These are phyloP conservation scores for Coemansia sp. DNA, from an alignment of 192 early-diverging fungal genomes.

Conservation along the genomic window DNA sequence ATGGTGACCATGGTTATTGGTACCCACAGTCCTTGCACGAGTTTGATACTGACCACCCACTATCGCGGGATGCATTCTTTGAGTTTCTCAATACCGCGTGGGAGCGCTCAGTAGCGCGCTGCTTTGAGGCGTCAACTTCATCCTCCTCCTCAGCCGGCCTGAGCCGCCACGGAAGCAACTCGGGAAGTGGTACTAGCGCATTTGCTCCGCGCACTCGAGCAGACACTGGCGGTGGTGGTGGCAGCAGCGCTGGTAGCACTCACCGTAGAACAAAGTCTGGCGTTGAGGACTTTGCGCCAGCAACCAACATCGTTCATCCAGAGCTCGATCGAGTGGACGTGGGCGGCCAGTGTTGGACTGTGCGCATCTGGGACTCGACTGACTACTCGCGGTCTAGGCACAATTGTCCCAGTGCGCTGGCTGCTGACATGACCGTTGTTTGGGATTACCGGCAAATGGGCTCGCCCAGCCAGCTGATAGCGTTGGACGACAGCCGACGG, in stretches of 20 bases:
- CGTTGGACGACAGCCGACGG: background rate
- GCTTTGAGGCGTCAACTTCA: slow-evolving; percentile 32
- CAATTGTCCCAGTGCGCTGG: slow-evolving; percentile 37
- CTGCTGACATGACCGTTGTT: slow-evolving; percentile 47
- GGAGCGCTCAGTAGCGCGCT: slow-evolving; percentile 50
- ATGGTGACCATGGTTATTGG: slow-evolving; percentile 56
- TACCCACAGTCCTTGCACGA: slow-evolving; percentile 57
- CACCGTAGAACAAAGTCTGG: slow-evolving; percentile 13
- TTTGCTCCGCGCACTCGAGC: slow-evolving; percentile 3
- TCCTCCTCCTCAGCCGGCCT: slow-evolving; percentile 13
- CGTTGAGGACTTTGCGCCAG: background rate
- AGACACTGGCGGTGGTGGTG: slow-evolving; percentile 20
- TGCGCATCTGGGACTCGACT: slow-evolving; percentile 50
- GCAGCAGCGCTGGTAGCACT: slow-evolving; percentile 13
- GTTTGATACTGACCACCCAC: slow-evolving; percentile 50
- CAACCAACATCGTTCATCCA: slow-evolving; percentile 30
- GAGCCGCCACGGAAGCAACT: slow-evolving; percentile 47
- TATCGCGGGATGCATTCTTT: slow-evolving; percentile 45
- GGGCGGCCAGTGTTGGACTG: slow-evolving; percentile 53
- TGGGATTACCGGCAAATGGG: slow-evolving; percentile 52
- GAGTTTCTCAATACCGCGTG: slow-evolving; percentile 55
- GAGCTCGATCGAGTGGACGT: slow-evolving; percentile 57
- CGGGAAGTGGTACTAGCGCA: slow-evolving; percentile 8
- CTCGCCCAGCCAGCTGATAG: slow-evolving; percentile 8
- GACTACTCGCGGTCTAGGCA: slow-evolving; percentile 40